A percentile compares a stretch with the other conserved stretches of the same genome.
These are phyloP conservation scores for Cutaneotrichosporon dermatis DNA, from an alignment of 1,284 basidiomycete species.

Conservation along the genomic window DNA sequence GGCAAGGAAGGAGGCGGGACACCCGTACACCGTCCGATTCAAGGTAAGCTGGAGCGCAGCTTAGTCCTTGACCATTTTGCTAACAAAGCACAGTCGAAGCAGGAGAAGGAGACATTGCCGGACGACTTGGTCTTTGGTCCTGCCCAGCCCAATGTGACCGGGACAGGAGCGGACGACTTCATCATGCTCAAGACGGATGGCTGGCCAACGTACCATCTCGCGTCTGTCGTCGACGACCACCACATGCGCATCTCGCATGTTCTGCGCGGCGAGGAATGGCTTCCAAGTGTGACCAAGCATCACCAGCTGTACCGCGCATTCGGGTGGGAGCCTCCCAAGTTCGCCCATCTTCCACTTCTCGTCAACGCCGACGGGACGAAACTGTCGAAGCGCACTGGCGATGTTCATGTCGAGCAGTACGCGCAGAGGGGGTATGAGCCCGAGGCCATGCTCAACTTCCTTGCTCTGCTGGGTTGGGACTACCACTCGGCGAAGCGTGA, in stretches of 20 bases:
- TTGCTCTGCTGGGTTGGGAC: conserved; percentile 90
- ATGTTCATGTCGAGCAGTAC: conserved; percentile 81
- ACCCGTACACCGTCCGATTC: conserved; percentile 76
- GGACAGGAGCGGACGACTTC: conserved; percentile 64
- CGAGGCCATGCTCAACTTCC: conserved; percentile 83
- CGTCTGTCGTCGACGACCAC: conserved; percentile 91
- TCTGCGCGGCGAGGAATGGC: conserved; percentile 92
- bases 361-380: conserved; percentile 88
- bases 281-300: conserved; percentile 89
- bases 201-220: conserved; percentile 95
- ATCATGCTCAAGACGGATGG: conserved; percentile 87
- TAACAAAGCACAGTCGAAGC: conserved; percentile 15
- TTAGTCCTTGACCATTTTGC: background rate
- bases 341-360: conserved; percentile 86
- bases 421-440: conserved; percentile 86
- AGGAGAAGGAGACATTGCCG: conserved; percentile 20
- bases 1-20: conserved; percentile 65
- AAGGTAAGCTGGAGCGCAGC: conserved; percentile 58
- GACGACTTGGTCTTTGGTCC: conserved; percentile 34
- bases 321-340: conserved; percentile 66
- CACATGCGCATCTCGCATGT: conserved; percentile 96
- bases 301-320: conserved; percentile 82
- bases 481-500: conserved; percentile 44
- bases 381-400: conserved; percentile 88
- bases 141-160: conserved; percentile 23